These are phyloP conservation scores for Pseudopyrenochaeta lycopersici DNA, from an alignment of 2,329 filamentous ascomycete genomes.

Conservation along the genomic window DNA sequence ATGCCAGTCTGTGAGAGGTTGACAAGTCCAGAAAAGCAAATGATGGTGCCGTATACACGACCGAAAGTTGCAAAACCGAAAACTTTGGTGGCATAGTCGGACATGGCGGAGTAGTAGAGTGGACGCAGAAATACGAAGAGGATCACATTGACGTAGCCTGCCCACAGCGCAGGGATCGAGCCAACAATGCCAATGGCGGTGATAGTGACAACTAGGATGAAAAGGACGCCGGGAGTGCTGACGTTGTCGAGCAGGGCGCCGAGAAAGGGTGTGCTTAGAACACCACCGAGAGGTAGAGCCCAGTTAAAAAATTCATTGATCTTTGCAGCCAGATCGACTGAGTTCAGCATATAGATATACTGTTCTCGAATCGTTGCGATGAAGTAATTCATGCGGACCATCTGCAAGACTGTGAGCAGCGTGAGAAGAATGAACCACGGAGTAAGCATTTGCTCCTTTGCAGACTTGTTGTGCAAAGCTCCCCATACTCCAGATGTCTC, in stretches of 20 bases:
- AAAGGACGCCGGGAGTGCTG: conserved; percentile 74
- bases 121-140: conserved; percentile 86
- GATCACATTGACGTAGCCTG: conserved; percentile 76
- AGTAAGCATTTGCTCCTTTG: conserved; percentile 75
- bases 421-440: conserved; percentile 88
- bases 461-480: conserved; percentile 77
- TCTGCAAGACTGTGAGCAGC: conserved; percentile 73
- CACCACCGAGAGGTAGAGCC: conserved; percentile 81
- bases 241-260: conserved; percentile 79
- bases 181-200: conserved; percentile 79
- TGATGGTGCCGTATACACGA: conserved; percentile 87
- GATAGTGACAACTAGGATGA: conserved; percentile 72
- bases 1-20: conserved; percentile 84
- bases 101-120: conserved; percentile 89
- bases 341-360: conserved; percentile 76
- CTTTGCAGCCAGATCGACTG: conserved; percentile 65
- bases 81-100: conserved; percentile 87
- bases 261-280: conserved; percentile 84
- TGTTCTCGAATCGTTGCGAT: conserved; percentile 86
- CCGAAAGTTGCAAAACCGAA: conserved; percentile 91
- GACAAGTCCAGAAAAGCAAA: conserved; percentile 81
- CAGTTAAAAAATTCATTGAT: conserved; percentile 86
- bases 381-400: conserved; percentile 82
- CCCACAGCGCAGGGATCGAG: conserved; percentile 72
- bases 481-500: conserved; percentile 82